Percentiles rank a stretch among this genome's conserved stretches.
These are phyloP conservation scores for Tothia fuscella DNA, from an alignment of 2,329 filamentous ascomycete genomes.

Conservation along the genomic window DNA sequence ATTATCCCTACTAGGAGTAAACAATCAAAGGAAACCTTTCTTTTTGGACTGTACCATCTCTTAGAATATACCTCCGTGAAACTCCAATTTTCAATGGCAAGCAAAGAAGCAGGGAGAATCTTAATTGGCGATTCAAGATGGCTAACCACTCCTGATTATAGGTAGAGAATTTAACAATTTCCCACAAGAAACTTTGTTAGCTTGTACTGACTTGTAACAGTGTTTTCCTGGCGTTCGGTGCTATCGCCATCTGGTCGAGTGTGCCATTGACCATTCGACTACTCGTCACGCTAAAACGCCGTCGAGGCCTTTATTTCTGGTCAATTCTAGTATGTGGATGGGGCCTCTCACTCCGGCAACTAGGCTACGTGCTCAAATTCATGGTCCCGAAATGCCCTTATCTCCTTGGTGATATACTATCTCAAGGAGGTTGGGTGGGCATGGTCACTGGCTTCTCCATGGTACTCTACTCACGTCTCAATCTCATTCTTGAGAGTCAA, in stretches of 20 bases:
- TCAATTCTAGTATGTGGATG: slow-evolving; percentile 24
- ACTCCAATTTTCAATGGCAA: too few species aligned
- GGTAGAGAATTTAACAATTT: too few species aligned
- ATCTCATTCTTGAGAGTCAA: slow-evolving; percentile 44
- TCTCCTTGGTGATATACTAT: not conserved
- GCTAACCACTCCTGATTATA: too few species aligned
- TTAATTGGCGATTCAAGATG: too few species aligned
- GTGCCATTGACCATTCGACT: slow-evolving; percentile 14
- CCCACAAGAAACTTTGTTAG: too few species aligned
- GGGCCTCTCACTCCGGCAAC: slow-evolving; percentile 2
- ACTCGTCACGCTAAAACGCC: slow-evolving; percentile 36
- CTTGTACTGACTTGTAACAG: too few species aligned
- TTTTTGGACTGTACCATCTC: too few species aligned
- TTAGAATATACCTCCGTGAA: too few species aligned
- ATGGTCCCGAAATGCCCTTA: not conserved
- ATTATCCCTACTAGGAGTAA: too few species aligned
- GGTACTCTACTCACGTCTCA: slow-evolving; percentile 51
- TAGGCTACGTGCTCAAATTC: slow-evolving; percentile 3
- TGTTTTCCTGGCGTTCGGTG: slow-evolving; percentile 6
- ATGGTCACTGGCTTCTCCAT: slow-evolving; percentile 52
- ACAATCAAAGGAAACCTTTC: too few species aligned
- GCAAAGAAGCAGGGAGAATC: too few species aligned
- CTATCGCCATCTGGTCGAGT: slow-evolving; percentile 7
- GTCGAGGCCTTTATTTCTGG: slow-evolving; percentile 39
- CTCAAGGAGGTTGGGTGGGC: slow-evolving; percentile 36